Conservation (phyloP, 2,329 filamentous ascomycete genomes). For the Incumbomyces lentus region DNA sequence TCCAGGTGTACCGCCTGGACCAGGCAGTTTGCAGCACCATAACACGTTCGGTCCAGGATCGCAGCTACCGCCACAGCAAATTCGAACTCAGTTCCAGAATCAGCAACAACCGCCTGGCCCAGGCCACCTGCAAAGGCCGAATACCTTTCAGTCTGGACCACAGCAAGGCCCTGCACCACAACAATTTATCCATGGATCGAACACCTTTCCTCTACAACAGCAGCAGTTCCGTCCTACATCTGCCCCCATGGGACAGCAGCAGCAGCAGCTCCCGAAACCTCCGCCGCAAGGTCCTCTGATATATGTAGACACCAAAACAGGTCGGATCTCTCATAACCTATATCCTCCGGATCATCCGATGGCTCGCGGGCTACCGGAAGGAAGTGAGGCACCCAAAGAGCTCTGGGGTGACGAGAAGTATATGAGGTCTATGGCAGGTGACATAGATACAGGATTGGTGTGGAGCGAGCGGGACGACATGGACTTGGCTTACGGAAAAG, state of each 20-base stretch:
- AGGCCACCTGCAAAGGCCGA: constrained; percentile 7
- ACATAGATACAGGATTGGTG: background rate
- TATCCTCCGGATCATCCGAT: constrained; percentile 13
- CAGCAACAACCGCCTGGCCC: constrained; percentile 4
- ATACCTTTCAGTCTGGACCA: background rate
- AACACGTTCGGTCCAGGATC: background rate
- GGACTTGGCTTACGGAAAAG: constrained; percentile 6
- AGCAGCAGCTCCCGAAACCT: constrained; percentile 1
- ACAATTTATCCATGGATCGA: background rate
- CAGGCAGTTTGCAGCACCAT: background rate
- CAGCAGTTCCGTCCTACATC: background rate
- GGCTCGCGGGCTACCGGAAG: background rate
- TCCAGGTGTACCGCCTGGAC: background rate
- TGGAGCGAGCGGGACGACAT: constrained; percentile 1
- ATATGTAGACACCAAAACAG: constrained; percentile 16
- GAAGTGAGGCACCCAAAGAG: background rate
- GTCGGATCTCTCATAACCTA: constrained; percentile 15
- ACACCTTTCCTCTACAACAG: background rate
- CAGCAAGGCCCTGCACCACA: background rate
- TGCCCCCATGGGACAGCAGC: background rate
- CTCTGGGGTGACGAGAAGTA: constrained; percentile 1
- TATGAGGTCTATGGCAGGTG: background rate
- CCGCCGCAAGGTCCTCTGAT: constrained; percentile 5
- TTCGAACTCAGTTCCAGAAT: constrained; percentile 5
- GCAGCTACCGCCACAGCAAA: background rate